Percentiles rank a stretch among this genome's conserved stretches.
phyloP scores from a whole-genome alignment of 176 grass and related monocot species.

The Cenchrus purpureus region DNA sequence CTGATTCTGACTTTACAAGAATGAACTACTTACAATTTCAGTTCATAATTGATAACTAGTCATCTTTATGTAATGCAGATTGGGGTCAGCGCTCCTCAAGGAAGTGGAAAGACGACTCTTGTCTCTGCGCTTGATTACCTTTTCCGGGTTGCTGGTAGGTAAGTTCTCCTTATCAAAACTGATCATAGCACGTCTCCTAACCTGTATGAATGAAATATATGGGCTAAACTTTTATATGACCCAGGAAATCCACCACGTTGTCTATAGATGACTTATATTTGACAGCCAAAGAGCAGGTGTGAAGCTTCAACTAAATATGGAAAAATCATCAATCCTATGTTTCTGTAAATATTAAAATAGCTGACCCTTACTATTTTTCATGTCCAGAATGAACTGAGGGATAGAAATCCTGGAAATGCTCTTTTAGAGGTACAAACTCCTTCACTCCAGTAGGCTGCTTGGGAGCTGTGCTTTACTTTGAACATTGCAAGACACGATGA shows the following conservation, averaged over 20 bases:
- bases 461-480: slow-evolving; percentile 9
- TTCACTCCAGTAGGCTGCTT: neutral
- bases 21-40: slow-evolving; percentile 11
- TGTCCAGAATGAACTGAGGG: slow-evolving; percentile 77
- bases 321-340: neutral
- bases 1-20: neutral
- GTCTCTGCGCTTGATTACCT: slow-evolving; percentile 92
- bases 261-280: slow-evolving; percentile 99
- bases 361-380: slow-evolving; percentile 5
- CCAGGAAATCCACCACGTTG: slow-evolving; percentile 73
- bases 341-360: slow-evolving; percentile 19
- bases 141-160: slow-evolving; percentile 76
- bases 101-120: slow-evolving; percentile 96
- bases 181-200: slow-evolving; percentile 33
- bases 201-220: slow-evolving; percentile 24
- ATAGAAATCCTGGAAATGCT: slow-evolving; percentile 72
- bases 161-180: slow-evolving; percentile 46
- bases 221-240: slow-evolving; percentile 3
- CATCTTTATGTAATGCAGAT: slow-evolving; percentile 70
- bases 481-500: slow-evolving; percentile 33
- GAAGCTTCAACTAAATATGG: slow-evolving; percentile 37
- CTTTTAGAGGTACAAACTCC: slow-evolving; percentile 77
- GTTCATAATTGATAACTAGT: slow-evolving; percentile 17
- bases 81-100: slow-evolving; percentile 94
- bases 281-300: slow-evolving; percentile 84